phyloP scores from a whole-genome alignment of 2,329 filamentous ascomycete species.

The Bipolaris gigantea region DNA sequence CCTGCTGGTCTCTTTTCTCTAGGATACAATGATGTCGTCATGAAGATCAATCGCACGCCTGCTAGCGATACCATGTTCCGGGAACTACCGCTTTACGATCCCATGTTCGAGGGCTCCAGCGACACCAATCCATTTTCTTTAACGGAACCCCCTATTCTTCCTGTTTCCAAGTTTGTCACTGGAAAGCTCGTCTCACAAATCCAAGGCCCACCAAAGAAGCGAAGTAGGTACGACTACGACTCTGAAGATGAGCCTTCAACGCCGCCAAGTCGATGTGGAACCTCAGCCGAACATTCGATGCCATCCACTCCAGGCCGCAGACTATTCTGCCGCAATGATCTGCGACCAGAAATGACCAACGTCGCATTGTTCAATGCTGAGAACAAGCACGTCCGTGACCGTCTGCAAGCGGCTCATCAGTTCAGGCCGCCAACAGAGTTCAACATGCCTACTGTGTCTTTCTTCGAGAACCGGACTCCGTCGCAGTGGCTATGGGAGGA shows the following conservation, averaged over 20 bases:
- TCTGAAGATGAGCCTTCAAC: conserved; percentile 64
- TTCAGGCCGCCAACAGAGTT: conserved; percentile 92
- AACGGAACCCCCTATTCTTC: conserved; percentile 63
- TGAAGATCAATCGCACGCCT: conserved; percentile 73
- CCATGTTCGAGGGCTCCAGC: conserved; percentile 35
- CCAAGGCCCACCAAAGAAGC: conserved; percentile 69
- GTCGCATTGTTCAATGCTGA: conserved; percentile 89
- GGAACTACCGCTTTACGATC: conserved; percentile 78
- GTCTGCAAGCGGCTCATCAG: conserved; percentile 86
- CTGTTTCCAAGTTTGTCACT: conserved; percentile 83
- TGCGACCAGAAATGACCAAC: conserved; percentile 70
- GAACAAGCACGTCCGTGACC: conserved; percentile 85
- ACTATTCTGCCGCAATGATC: conserved; percentile 48
- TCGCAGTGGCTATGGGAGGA: conserved; percentile 92
- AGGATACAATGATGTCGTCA: conserved; percentile 79
- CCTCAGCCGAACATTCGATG: conserved; percentile 49
- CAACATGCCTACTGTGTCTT: conserved; percentile 84
- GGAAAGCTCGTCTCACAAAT: conserved; percentile 73
- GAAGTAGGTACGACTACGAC: conserved; percentile 79
- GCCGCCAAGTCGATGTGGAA: conserved; percentile 43
- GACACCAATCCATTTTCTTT: conserved; percentile 40
- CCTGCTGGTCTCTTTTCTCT: conserved; percentile 83
- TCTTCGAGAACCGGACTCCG: conserved; percentile 83
- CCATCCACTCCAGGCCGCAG: conserved; percentile 45
- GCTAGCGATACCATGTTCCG: conserved; percentile 75